Evolutionary conservation across 2,329 filamentous ascomycete genomes (phyloP).

Genomic region (Aureobasidium sp.): DNA sequence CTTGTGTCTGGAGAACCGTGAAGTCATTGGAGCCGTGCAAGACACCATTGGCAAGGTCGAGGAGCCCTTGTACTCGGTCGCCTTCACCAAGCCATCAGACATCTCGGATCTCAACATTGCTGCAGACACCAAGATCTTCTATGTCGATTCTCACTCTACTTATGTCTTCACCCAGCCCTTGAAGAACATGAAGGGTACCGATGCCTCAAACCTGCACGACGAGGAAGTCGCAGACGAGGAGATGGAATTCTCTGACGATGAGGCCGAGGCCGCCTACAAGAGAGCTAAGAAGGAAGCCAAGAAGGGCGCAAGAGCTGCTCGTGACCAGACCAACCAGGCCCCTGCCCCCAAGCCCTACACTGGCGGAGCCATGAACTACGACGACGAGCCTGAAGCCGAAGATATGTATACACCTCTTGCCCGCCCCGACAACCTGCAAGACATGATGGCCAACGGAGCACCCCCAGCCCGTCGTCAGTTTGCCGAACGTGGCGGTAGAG

Average conservation of each 20-base stretch:
- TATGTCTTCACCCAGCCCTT: conserved; percentile 84
- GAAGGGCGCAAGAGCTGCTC: conserved; percentile 22
- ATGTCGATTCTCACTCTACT: conserved; percentile 68
- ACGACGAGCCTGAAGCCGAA: conserved; percentile 35
- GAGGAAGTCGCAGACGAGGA: conserved; percentile 84
- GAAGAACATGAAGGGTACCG: conserved; percentile 74
- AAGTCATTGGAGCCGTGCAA: conserved; percentile 69
- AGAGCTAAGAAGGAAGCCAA: conserved; percentile 29
- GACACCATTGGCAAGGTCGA: conserved; percentile 83
- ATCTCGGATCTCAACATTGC: conserved; percentile 60
- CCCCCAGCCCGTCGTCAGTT: conserved; percentile 33
- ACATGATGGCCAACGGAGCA: conserved; percentile 36
- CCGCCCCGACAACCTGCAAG: conserved; percentile 40
- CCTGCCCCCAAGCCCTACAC: conserved; percentile 15
- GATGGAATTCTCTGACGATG: conserved; percentile 93
- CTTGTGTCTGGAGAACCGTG: conserved; percentile 68
- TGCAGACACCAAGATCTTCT: conserved; percentile 68
- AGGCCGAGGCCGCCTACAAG: conserved; percentile 63
- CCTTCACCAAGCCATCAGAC: conserved; percentile 63
- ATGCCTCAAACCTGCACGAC: conserved; percentile 91
- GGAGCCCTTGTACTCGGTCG: conserved; percentile 77
- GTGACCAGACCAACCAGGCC: conserved; percentile 7
- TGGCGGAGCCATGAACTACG: conserved; percentile 35
- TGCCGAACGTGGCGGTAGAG: conserved; percentile 27
- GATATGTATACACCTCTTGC: conserved; percentile 44